Base-by-base conservation (phyloP, 1,284 basidiomycete genomes). In the Meripilus lineatus region DNA sequence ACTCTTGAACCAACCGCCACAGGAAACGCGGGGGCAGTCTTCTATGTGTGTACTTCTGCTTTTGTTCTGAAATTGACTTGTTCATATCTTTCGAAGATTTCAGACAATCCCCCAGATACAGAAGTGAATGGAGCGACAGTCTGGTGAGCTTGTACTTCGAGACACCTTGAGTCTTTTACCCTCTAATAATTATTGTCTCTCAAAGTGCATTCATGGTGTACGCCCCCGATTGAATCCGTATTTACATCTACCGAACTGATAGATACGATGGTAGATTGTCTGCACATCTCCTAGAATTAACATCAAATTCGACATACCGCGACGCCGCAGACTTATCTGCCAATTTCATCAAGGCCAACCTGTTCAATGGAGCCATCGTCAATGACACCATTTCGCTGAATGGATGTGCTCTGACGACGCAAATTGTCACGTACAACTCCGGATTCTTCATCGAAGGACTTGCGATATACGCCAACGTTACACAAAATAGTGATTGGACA, bases 381-480 rank as follows among this genome's bases (percentile, higher is more conserved):
- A 17, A 25, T 8, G 39, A 46, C n/a, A 35, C 37, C 13, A 25
- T 46, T 24, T 15, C 33, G 13, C 15, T 42, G 25, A 6, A 5
- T 3, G 21, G 22, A 21, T 42, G 32, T 28, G 25, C 11, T 23
- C 6, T 11, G 15, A 17, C 8, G 17, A 15, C 23, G 8, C 20
- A n/a, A 20, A 4, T 30, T 17, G 23, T 24, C 5, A 30, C 43
- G 14, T 30, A 40, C 15, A 39, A 37, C 18, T 18, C 34, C 15
- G 43, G 37, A 10, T 24, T 40, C 25, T 20, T 28, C 43, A 42
- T 46, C 24, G 39, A 46, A 21, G 45, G 39, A 11, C 33, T 46
- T 23, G 37, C 32, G 22, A 33, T 46, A 22, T 46, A 33, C 15
- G 40, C 40, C 4, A 42, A 42, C 28, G 23, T 30, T 18, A 46